These are phyloP conservation scores for Alternaria metachromatica DNA, from an alignment of 2,329 filamentous ascomycete genomes.

Conservation along the genomic window DNA sequence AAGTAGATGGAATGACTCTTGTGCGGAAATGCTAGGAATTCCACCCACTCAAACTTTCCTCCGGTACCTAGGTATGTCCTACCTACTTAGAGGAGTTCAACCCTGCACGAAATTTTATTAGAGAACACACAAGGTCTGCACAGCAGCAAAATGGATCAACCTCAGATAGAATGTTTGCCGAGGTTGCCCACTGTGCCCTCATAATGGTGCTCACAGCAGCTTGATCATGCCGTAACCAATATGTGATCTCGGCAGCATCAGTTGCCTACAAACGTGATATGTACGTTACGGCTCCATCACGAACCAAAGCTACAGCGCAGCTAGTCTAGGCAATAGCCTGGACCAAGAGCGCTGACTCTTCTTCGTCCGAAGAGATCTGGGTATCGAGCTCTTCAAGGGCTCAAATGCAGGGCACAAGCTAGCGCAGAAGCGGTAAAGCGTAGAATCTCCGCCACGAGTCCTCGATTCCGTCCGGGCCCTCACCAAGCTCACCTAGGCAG, in stretches of 20 bases:
- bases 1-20: neutral
- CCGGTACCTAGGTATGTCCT: no score
- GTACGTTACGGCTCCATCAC: neutral
- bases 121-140: neutral
- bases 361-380: neutral
- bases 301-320: neutral
- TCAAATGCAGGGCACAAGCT: conserved; percentile 3
- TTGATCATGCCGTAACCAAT: neutral
- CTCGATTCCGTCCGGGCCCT: conserved; percentile 3
- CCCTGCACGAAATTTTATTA: neutral
- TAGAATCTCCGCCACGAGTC: conserved; percentile 13
- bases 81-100: no score
- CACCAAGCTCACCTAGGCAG: conserved; percentile 5
- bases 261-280: neutral
- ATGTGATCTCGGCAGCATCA: neutral
- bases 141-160: neutral
- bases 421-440: conserved; percentile 10
- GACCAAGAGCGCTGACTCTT: neutral
- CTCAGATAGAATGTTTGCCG: neutral
- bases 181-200: neutral
- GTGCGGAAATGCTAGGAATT: neutral
- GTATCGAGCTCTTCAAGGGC: neutral
- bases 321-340: neutral
- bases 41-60: no score
- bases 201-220: neutral